Evolutionary conservation across 2,329 filamentous ascomycete genomes (phyloP).

Genomic region (Sporothrix pallida): DNA sequence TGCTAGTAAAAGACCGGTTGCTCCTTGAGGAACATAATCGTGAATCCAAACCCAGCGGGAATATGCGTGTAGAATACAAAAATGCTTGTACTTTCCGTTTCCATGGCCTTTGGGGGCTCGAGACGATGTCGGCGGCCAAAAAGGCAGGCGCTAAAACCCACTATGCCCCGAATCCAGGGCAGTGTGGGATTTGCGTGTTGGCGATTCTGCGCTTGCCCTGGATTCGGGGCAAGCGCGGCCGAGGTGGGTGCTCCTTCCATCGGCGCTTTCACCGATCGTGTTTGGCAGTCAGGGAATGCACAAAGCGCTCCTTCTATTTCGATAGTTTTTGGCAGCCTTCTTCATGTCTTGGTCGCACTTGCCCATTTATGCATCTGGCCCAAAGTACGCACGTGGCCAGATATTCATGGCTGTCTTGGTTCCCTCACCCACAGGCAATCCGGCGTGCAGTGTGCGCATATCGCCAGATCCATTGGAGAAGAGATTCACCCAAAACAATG

Average conservation of each 20-base stretch:
- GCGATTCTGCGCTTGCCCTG: neutral
- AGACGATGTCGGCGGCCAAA: constrained; percentile 25
- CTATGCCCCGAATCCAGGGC: neutral
- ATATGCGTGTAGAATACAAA: neutral
- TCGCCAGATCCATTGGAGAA: constrained; percentile 49
- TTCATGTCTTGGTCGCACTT: neutral
- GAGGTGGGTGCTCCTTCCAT: neutral
- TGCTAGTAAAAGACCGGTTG: constrained; percentile 6
- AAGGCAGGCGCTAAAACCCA: neutral
- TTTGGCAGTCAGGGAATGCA: constrained; percentile 1
- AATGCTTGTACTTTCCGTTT: neutral
- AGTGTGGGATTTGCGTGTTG: no score
- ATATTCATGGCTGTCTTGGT: constrained; percentile 53
- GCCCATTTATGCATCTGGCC: constrained; percentile 39
- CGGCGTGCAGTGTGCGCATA: constrained; percentile 48
- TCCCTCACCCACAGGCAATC: constrained; percentile 48
- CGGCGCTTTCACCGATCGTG: constrained; percentile 23
- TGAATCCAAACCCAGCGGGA: neutral
- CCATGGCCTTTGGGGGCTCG: neutral
- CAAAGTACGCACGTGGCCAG: constrained; percentile 46
- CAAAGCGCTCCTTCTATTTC: neutral
- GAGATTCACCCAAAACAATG: constrained; percentile 53
- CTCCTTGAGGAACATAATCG: neutral
- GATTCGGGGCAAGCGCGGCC: constrained; percentile 22
- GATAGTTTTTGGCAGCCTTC: neutral